Percentiles rank a stretch among this genome's conserved stretches.
Conservation (phyloP, 495 filamentous ascomycete species). For the Daldinia concentrica region DNA sequence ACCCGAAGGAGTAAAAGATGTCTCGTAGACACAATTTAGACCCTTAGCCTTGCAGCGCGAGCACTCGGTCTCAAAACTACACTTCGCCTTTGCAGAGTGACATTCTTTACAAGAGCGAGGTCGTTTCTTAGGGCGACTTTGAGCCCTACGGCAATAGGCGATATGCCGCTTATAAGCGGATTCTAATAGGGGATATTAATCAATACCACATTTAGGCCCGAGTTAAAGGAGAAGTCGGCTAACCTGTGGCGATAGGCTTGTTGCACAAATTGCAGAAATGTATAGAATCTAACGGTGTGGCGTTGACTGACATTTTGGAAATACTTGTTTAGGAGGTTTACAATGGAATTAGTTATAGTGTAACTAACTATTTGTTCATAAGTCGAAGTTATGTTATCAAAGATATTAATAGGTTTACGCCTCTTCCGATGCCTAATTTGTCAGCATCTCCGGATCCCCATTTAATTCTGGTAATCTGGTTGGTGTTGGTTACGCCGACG, state of each 20-base stretch:
- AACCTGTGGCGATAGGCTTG: slow-evolving; percentile 43
- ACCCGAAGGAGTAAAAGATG: background rate
- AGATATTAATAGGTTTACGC: background rate
- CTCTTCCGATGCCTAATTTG: background rate
- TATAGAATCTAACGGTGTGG: background rate
- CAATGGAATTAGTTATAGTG: too few species aligned
- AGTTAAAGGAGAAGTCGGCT: slow-evolving; percentile 2
- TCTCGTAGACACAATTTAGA: slow-evolving; percentile 38
- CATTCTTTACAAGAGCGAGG: slow-evolving; percentile 43
- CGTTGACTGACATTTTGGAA: background rate
- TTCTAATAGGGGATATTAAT: slow-evolving; percentile 23
- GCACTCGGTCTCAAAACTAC: slow-evolving; percentile 41
- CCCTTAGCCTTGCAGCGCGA: slow-evolving; percentile 35
- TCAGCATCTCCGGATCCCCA: slow-evolving; percentile 1
- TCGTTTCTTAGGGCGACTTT: slow-evolving; percentile 37
- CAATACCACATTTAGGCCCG: background rate
- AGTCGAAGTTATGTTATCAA: too few species aligned
- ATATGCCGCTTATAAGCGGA: slow-evolving; percentile 42
- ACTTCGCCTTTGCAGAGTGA: slow-evolving; percentile 44
- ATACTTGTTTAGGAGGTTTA: background rate
- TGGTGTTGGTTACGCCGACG: too few species aligned
- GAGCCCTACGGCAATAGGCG: slow-evolving; percentile 38
- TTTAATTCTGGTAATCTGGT: background rate
- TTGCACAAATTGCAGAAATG: slow-evolving; percentile 24
- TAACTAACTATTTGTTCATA: too few species aligned